phyloP scores from a whole-genome alignment of 176 grass and related monocot genomes.

The Carex parvula region DNA sequence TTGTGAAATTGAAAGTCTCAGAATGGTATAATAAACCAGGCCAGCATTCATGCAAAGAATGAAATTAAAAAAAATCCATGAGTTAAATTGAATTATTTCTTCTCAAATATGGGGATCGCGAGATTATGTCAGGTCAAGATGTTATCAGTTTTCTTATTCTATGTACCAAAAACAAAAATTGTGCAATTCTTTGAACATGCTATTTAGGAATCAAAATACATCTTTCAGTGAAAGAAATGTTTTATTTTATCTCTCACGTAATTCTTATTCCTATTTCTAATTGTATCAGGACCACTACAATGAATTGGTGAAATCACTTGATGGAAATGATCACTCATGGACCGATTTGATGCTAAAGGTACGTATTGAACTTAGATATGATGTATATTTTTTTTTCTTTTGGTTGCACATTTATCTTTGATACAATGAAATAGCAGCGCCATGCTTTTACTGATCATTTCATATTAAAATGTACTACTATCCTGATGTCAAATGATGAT shows the following conservation, averaged over 20 bases:
- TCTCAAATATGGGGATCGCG: no score
- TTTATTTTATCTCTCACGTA: neutral
- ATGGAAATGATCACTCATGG: conserved; percentile 44
- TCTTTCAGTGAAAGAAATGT: neutral
- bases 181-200: neutral
- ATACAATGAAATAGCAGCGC: neutral
- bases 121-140: no score
- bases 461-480: neutral
- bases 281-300: conserved; percentile 37
- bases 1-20: neutral
- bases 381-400: neutral
- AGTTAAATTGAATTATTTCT: no score
- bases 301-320: conserved; percentile 37
- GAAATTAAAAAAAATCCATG: no score
- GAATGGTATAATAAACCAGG: neutral
- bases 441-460: neutral
- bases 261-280: neutral
- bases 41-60: neutral
- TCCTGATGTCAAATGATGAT: neutral
- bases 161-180: neutral
- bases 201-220: neutral
- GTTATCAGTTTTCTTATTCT: neutral
- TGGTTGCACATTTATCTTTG: neutral
- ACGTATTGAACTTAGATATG: neutral
- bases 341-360: conserved; percentile 47